Evolutionary conservation across 345 rosid genomes (phyloP).

Genomic region (Brassica incana): DNA sequence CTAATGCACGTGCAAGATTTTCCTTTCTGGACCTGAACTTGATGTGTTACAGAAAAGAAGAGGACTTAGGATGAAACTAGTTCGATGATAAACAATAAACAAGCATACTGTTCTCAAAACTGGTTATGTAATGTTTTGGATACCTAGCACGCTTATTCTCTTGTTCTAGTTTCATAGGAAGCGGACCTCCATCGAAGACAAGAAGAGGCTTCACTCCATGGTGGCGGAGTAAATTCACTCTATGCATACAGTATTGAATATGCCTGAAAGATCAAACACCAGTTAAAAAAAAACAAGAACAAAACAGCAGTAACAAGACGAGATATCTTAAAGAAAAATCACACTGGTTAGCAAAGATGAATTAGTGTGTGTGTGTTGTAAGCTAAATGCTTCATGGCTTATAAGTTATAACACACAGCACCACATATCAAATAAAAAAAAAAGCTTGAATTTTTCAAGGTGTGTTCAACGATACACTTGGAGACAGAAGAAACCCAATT

Average conservation of each 20-base stretch:
- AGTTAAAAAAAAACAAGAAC: slow-evolving; percentile 25
- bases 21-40: slow-evolving; percentile 76
- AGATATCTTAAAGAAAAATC: background rate
- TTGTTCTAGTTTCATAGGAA: slow-evolving; percentile 95
- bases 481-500: slow-evolving; percentile 13
- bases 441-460: slow-evolving; percentile 2
- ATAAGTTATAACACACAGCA: background rate
- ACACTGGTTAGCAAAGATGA: no score
- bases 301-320: slow-evolving; percentile 21
- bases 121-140: slow-evolving; percentile 2
- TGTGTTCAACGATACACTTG: background rate
- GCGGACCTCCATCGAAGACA: slow-evolving; percentile 88
- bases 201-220: slow-evolving; percentile 84
- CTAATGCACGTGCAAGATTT: slow-evolving; percentile 78
- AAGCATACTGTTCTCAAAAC: background rate
- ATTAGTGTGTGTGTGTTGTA: background rate
- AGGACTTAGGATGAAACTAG: background rate
- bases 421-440: background rate
- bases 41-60: background rate
- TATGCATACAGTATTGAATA: slow-evolving; percentile 89
- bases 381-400: background rate
- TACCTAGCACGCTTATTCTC: slow-evolving; percentile 97
- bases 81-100: background rate
- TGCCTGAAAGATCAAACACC: slow-evolving; percentile 57
- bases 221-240: slow-evolving; percentile 85